Evolutionary conservation across 2,329 filamentous ascomycete genomes (phyloP).

Genomic region (Basipetospora sp.): DNA sequence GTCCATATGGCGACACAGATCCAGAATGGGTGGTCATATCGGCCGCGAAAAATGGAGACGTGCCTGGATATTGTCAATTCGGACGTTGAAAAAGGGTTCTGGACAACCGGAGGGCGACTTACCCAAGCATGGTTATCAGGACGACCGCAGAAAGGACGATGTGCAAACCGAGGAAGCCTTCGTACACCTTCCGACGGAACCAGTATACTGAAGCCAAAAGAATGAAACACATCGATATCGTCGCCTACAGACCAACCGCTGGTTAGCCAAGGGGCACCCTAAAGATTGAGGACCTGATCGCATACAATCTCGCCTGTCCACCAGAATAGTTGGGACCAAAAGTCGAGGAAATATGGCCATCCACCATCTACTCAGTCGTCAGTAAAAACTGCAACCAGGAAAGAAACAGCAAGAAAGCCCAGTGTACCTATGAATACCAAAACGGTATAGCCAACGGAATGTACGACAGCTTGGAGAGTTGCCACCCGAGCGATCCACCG

Average conservation of each 20-base stretch:
- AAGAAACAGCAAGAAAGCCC: too few species aligned
- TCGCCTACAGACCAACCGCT: slow-evolving; percentile 27
- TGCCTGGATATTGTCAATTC: slow-evolving; percentile 19
- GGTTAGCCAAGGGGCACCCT: slow-evolving; percentile 1
- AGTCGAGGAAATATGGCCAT: slow-evolving; percentile 20
- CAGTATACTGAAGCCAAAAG: slow-evolving; percentile 34
- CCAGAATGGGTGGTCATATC: slow-evolving; percentile 36
- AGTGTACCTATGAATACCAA: slow-evolving; percentile 24
- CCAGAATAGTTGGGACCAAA: slow-evolving; percentile 32
- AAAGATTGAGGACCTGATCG: slow-evolving; percentile 6
- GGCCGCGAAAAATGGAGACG: slow-evolving; percentile 35
- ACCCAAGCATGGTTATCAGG: slow-evolving; percentile 36
- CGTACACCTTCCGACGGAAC: slow-evolving; percentile 37
- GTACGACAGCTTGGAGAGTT: slow-evolving; percentile 45
- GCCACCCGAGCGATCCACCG: slow-evolving; percentile 50
- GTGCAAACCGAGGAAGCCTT: slow-evolving; percentile 34
- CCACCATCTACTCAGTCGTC: slow-evolving; percentile 19
- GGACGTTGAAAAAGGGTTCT: too few species aligned
- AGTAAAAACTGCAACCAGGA: not conserved
- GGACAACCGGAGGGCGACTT: slow-evolving; percentile 19
- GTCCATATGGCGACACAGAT: slow-evolving; percentile 33
- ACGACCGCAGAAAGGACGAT: slow-evolving; percentile 36
- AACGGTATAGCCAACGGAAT: slow-evolving; percentile 44
- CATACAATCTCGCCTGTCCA: slow-evolving; percentile 32
- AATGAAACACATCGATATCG: slow-evolving; percentile 29